Percentiles rank a stretch among this genome's conserved stretches.
phyloP scores from a whole-genome alignment of 2,329 filamentous ascomycete species.

The Madurella fahalii region DNA sequence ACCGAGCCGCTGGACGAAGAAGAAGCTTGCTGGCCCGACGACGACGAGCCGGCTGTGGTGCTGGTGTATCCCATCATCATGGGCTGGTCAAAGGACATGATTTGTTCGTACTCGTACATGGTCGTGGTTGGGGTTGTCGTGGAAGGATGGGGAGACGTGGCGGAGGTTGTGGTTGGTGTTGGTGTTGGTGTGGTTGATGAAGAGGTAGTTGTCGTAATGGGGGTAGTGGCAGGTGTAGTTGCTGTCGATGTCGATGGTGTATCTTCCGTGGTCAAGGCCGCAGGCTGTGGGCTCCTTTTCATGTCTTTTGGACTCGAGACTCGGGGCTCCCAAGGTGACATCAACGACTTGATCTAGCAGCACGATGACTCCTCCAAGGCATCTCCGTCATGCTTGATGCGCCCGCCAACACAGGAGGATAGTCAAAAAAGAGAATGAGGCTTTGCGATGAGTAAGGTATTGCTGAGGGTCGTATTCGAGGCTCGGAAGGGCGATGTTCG shows the following conservation, averaged over 20 bases:
- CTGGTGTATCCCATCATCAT: constrained; percentile 14
- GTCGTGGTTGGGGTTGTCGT: not conserved
- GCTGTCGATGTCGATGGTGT: constrained; percentile 7
- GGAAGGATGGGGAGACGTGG: not conserved
- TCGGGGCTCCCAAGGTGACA: constrained; percentile 2
- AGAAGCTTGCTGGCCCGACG: constrained; percentile 8
- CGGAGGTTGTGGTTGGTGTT: not conserved
- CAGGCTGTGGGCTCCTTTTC: constrained; percentile 20
- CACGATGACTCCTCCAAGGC: constrained; percentile 8
- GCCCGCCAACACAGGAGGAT: not conserved
- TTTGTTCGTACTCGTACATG: constrained; percentile 28
- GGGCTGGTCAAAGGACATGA: constrained; percentile 27
- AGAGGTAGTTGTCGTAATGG: not conserved
- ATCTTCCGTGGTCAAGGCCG: not conserved
- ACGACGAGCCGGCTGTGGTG: constrained; percentile 6
- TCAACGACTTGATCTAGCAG: constrained; percentile 6
- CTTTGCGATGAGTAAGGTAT: constrained; percentile 3
- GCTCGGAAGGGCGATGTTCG: constrained; percentile 17
- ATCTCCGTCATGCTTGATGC: constrained; percentile 14
- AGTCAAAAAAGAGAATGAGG: not conserved
- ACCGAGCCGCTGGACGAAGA: constrained; percentile 18
- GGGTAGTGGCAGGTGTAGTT: constrained; percentile 2
- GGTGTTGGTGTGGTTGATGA: not conserved
- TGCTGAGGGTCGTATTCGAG: constrained; percentile 11
- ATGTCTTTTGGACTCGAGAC: constrained; percentile 15